Conservation (phyloP, 345 rosid species). For the Populus davidiana region DNA sequence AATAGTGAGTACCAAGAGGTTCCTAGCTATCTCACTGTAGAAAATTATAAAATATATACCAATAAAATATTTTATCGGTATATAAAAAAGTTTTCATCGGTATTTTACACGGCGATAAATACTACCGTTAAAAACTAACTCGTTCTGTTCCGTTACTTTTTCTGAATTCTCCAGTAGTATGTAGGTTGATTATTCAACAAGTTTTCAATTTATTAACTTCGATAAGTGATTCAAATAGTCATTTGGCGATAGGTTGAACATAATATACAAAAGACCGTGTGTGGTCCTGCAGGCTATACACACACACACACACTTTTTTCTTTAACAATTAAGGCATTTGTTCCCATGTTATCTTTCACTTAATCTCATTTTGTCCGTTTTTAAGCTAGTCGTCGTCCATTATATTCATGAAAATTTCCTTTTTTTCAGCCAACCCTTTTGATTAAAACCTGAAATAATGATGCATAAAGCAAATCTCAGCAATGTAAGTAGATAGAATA, state of each 20-base stretch:
- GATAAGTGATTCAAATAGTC: not conserved
- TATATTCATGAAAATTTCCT: not conserved
- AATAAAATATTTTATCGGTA: no score
- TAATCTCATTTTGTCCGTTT: not conserved
- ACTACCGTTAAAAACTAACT: no score
- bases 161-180: no score
- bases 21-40: no score
- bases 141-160: no score
- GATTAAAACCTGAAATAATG: not conserved
- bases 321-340: no score
- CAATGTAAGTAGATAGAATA: not conserved
- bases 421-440: no score
- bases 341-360: not conserved
- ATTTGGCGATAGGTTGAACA: not conserved
- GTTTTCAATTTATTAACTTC: not conserved
- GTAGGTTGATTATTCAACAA: not conserved
- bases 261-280: not conserved
- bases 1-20: not conserved
- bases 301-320: no score
- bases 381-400: not conserved
- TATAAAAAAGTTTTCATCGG: no score
- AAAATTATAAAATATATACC: no score
- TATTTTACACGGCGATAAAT: no score
- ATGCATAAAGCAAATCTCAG: not conserved
- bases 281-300: rapidly evolving